Base-by-base conservation (phyloP, 192 early-diverging fungal genomes). In the Coemansia reversa region DNA sequence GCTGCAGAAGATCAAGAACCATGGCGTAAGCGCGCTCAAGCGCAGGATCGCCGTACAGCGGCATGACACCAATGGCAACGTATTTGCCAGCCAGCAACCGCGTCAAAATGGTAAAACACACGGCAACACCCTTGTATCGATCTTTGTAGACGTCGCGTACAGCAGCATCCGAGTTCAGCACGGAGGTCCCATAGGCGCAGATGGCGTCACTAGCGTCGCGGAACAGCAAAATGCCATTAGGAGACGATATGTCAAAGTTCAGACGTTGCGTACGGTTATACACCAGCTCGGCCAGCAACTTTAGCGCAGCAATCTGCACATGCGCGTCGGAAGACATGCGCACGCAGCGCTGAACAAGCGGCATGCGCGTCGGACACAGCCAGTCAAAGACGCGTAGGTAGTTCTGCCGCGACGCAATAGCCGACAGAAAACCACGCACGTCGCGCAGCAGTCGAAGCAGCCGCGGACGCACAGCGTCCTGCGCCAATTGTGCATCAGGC, bases 41-140 rank as follows among this genome's bases (percentile, higher is more conserved):
- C 19, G 94, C 89, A 16, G 83, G 85, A 70, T 95, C 94, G 49
- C 87, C 85, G 62, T 96, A 96, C 27, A 96, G 79, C 54, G 86
- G 86, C 79, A 95, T 92, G 32, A 95, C 91, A n/a, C 93, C 93
- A 79, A 96, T 94, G 39, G 90, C 91, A 45, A 94, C 91, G 68
- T 95, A 96, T 55, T 87, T 84, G 59, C 94, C 94, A 5, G 85
- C 75, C 2, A 95, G 66, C 20, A 90, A 82, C 5, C 84, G 83
- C 47, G 83, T 83, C 59, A 95, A 63, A 1, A 90, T 91, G 53
- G 65, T 79, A 51, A 95, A 91, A 69, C 91, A 92, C 28, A 89
- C 79, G 27, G 84, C 75, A 20, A 92, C 88, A 30, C 91, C 91
- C 75, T 93, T 93, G 79, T 91, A 90, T 32, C 71, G 67, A 45